Evolutionary conservation across 768 basidiomycete species (phyloP), one percentile per base, ranked within the genome.

Genomic region (Stropharia rugosoannulata): DNA sequence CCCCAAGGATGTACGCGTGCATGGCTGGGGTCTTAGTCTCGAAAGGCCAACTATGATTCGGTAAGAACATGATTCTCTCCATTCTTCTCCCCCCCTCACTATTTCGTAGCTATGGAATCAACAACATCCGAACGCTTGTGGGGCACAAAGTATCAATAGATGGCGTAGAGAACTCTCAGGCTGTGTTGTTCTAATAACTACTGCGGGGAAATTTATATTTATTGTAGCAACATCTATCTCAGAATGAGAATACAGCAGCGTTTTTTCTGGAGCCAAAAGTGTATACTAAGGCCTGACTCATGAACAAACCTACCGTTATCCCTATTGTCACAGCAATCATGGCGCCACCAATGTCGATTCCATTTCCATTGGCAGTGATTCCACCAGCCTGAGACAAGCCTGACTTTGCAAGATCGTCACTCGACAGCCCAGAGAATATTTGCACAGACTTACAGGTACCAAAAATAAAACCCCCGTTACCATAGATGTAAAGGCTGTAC

Each of bases 41-140:
- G 97, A 99, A 75, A 77, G 97, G 58, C 97, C 97, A 15, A 98
- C 97, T 0, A 98, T 99, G 97, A 98, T 99, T 74, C 85, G 95
- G 93, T 93, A 61, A 61, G 86, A 41, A 11, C 41, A 37, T n/a
- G n/a, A n/a, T 49, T 53, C 9, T 16, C 32, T 48, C 18, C 40
- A 12, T 19, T 36, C 6, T 16, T 19, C 32, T 19, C 12, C 36
- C 38, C 15, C 15, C 35, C 12, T n/a, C 48, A 42, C 40, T 49
- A 13, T 46, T 53, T 47, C 50, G 12, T 63, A 95, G 95, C 47
- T 99, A 98, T 72, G 95, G 93, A 16, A 95, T 99, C 68, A 95
- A 86, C 70, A 98, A 99, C 70, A 99, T 99, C 63, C 80, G 97
- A 61, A 94, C 95, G 13, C 78, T 99, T 38, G 92, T 99, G 44